Conservation (phyloP, 192 early-diverging fungal genomes). For the Kickxella alabastrina region DNA sequence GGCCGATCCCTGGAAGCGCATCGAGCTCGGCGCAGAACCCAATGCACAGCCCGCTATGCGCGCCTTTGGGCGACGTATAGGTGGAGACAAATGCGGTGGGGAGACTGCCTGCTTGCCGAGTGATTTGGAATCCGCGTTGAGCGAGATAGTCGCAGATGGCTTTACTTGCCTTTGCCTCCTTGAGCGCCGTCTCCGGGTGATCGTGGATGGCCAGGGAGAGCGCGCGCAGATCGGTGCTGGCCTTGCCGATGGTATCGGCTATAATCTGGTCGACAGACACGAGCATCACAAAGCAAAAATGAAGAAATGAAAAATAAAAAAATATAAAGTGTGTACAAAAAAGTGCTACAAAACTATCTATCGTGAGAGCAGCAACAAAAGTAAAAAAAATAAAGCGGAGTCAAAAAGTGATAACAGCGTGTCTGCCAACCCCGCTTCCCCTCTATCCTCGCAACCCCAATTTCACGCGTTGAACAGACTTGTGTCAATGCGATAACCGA, state of each 20-base stretch:
- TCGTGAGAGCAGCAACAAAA: neutral
- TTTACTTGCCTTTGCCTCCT: slow-evolving; percentile 59
- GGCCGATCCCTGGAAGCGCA: slow-evolving; percentile 63
- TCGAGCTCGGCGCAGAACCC: slow-evolving; percentile 66
- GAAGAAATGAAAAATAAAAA: neutral
- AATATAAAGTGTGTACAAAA: neutral
- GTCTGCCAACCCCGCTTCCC: neutral
- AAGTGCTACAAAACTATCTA: neutral
- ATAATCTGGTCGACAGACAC: slow-evolving; percentile 16
- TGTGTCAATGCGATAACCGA: slow-evolving; percentile 77
- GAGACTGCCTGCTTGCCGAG: slow-evolving; percentile 57
- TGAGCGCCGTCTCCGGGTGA: slow-evolving; percentile 55
- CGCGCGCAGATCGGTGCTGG: slow-evolving; percentile 22
- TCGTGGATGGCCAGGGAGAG: slow-evolving; percentile 53
- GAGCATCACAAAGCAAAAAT: slow-evolving; percentile 6
- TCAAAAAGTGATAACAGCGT: no score
- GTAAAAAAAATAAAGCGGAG: neutral
- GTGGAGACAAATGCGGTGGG: slow-evolving; percentile 75
- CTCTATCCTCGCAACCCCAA: neutral
- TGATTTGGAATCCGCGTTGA: slow-evolving; percentile 59
- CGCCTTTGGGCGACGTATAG: slow-evolving; percentile 42
- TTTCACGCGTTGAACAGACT: slow-evolving; percentile 70
- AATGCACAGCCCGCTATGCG: slow-evolving; percentile 40
- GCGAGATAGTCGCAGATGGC: slow-evolving; percentile 65
- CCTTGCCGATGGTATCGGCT: slow-evolving; percentile 13